Base-by-base conservation (phyloP, 257 asterid species). In the Scutellaria barbata region DNA sequence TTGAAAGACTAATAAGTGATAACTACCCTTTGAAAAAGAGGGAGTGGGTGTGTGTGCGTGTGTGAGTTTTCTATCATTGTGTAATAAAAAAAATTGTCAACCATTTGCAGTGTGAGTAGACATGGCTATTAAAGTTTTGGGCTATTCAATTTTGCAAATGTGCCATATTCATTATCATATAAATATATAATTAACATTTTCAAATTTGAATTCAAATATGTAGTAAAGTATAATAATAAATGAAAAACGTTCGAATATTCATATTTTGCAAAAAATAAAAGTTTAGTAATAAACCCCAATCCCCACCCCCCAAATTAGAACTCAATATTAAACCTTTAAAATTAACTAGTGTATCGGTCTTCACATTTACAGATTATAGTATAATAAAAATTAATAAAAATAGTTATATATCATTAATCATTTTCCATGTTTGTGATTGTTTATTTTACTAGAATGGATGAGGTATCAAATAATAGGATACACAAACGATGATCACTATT, bases 171-270 rank as follows among this genome's bases (percentile, higher is more conserved):
- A 39, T n/a, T 12, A 12, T 52, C 58, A 14, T 3, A 10, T n/a
- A 17, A 13, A 17, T 18, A 54, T 30, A 11, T 7, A 35, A 22
- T 57, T 47, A 47, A 43, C 5, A 47, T 5, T 72, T 68, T 73
- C 51, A 43, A 73, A 73, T 78, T 78, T 68, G 70, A 78, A 73
- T 78, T 78, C 73, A 61, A 72, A 35, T 41, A n/a, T 42, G 35
- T 20, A 13, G 45, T 42, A 22, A 51, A 11, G 41, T 30, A 30
- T 30, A 30, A 30, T 25, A 61, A 40, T 68, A 35, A 48, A 50
- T 25, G 55, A 42, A 42, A 18, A 16, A 17, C 53, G 46, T 3
- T 5, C 35, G 3, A 22, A 30, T 30, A 22, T 30, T 30, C 3
- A 20, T 55, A 30, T 55, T 16, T 22, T 20, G 10, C 14, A 5